These are phyloP conservation scores for Botryosphaeria dothidea DNA, from an alignment of 2,329 filamentous ascomycete genomes.

Conservation along the genomic window DNA sequence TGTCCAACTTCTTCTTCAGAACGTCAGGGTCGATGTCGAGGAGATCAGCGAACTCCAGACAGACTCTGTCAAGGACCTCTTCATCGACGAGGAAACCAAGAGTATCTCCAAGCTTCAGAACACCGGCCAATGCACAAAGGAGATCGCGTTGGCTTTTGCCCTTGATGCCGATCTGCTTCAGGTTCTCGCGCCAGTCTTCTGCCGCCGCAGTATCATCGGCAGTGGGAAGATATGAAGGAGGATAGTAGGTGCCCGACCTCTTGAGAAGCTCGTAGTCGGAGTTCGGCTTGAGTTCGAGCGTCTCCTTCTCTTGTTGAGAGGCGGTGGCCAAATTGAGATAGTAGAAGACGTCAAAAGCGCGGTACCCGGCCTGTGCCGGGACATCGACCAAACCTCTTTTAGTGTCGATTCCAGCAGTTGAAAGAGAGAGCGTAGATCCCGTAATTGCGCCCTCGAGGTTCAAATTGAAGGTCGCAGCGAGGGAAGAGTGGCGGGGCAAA, in stretches of 20 bases:
- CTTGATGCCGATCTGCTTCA: slow-evolving; percentile 93
- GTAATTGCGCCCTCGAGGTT: slow-evolving; percentile 78
- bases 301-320: slow-evolving; percentile 84
- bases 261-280: slow-evolving; percentile 77
- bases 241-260: slow-evolving; percentile 80
- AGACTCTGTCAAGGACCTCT: slow-evolving; percentile 80
- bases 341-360: slow-evolving; percentile 97
- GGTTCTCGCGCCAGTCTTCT: slow-evolving; percentile 83
- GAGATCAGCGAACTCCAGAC: slow-evolving; percentile 84
- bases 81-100: slow-evolving; percentile 81
- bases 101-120: slow-evolving; percentile 90
- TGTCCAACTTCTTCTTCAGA: slow-evolving; percentile 75
- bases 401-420: slow-evolving; percentile 86
- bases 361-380: slow-evolving; percentile 75
- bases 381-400: slow-evolving; percentile 76
- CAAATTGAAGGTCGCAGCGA: slow-evolving; percentile 79
- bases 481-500: slow-evolving; percentile 73
- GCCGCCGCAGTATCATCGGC: slow-evolving; percentile 90
- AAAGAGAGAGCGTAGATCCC: slow-evolving; percentile 73
- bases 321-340: slow-evolving; percentile 92
- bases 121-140: slow-evolving; percentile 79
- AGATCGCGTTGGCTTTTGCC: slow-evolving; percentile 79
- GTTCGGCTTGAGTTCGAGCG: slow-evolving; percentile 75
- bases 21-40: slow-evolving; percentile 85
- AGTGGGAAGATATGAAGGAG: slow-evolving; percentile 85